Evolutionary conservation across 352 stramenopile genomes (phyloP).

Genomic region (Globisporangium acanthophoron): DNA sequence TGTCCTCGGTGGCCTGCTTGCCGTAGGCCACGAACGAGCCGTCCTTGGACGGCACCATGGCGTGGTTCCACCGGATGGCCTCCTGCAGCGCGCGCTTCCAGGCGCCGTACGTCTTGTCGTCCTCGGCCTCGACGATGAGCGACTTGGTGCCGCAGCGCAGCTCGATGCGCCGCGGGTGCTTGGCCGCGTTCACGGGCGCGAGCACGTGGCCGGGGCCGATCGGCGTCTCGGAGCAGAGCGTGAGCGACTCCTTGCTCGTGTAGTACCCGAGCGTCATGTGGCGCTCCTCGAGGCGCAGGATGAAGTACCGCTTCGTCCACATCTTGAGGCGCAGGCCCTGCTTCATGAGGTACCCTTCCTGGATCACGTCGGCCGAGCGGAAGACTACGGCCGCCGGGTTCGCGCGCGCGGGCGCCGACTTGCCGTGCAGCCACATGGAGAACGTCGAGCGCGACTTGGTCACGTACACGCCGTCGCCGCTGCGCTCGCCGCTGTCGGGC

Average conservation of each 20-base stretch:
- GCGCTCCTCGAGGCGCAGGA: conserved; percentile 77
- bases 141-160: conserved; percentile 65
- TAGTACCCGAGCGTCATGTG: conserved; percentile 88
- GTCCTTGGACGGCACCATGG: conserved; percentile 78
- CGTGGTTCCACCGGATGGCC: conserved; percentile 83
- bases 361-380: conserved; percentile 77
- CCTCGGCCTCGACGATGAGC: conserved; percentile 69
- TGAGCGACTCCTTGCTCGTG: conserved; percentile 75
- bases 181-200: conserved; percentile 33
- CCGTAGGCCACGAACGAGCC: conserved; percentile 77
- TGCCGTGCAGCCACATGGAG: conserved; percentile 82
- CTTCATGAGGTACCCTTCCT: conserved; percentile 83
- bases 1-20: conserved; percentile 68
- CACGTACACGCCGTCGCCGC: conserved; percentile 73
- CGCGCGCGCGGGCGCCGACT: conserved; percentile 42
- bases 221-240: conserved; percentile 75
- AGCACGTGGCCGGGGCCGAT: conserved; percentile 69
- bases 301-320: conserved; percentile 84
- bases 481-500: conserved; percentile 6
- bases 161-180: conserved; percentile 61
- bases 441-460: conserved; percentile 83
- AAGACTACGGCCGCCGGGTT: conserved; percentile 55
- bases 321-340: conserved; percentile 75
- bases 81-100: conserved; percentile 78
- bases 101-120: conserved; percentile 39